Evolutionary conservation across 1,139 yeast genomes (phyloP).

Genomic region (Blastobotrys petasosporus): DNA sequence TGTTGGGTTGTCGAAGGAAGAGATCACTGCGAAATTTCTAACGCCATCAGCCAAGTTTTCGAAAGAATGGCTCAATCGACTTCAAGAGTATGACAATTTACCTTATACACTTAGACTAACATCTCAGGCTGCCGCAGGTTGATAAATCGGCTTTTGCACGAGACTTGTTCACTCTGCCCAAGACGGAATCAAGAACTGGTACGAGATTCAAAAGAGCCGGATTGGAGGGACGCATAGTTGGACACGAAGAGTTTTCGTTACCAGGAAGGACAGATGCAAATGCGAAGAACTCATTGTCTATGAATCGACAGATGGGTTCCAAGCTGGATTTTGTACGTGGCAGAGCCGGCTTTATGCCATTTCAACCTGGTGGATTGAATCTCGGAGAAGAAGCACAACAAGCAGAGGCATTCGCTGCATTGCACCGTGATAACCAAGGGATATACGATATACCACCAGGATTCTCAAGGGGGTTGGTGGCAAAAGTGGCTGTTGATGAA

Average conservation of each 20-base stretch:
- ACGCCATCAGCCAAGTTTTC: slow-evolving; percentile 31
- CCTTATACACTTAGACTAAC: slow-evolving; percentile 24
- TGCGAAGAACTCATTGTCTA: slow-evolving; percentile 64
- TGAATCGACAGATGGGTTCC: slow-evolving; percentile 62
- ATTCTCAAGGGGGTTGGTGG: slow-evolving; percentile 59
- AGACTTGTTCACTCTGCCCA: slow-evolving; percentile 35
- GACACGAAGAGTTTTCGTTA: slow-evolving; percentile 57
- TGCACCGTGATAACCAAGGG: slow-evolving; percentile 70
- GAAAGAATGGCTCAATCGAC: slow-evolving; percentile 30
- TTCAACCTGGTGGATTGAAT: slow-evolving; percentile 78
- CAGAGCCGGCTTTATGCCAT: slow-evolving; percentile 71
- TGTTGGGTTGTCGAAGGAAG: neutral
- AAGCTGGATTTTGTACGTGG: slow-evolving; percentile 63
- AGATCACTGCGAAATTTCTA: slow-evolving; percentile 22
- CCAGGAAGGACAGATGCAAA: slow-evolving; percentile 43
- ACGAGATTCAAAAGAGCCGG: slow-evolving; percentile 51
- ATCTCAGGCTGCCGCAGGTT: slow-evolving; percentile 32
- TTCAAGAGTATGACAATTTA: slow-evolving; percentile 29
- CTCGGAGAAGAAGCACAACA: slow-evolving; percentile 4
- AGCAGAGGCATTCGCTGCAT: slow-evolving; percentile 28
- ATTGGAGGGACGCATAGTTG: slow-evolving; percentile 58
- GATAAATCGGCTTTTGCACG: slow-evolving; percentile 29
- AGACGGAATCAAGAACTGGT: slow-evolving; percentile 38
- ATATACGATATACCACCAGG: slow-evolving; percentile 82
- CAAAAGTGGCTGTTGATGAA: slow-evolving; percentile 24